Conservation (phyloP, 768 basidiomycete species). For the Pholiota conissans region DNA sequence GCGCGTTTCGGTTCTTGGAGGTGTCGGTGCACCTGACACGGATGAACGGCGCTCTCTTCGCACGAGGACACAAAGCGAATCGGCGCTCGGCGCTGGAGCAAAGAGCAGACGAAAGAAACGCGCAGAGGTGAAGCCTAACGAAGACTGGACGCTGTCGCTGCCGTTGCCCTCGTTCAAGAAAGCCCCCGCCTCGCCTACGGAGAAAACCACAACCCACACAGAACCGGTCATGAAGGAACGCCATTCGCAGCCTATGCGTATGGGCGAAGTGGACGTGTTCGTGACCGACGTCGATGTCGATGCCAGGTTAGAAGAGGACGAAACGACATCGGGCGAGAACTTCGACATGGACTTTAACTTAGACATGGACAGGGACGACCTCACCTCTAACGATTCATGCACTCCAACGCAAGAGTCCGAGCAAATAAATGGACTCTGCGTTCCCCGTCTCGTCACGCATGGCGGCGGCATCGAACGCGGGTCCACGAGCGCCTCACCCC, state of each 20-base stretch:
- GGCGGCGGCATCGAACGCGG: constrained; percentile 17
- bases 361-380: background rate
- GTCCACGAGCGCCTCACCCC: background rate
- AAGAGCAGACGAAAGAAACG: background rate
- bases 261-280: background rate
- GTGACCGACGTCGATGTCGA: background rate
- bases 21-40: background rate
- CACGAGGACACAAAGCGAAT: constrained; percentile 21
- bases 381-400: background rate
- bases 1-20: background rate
- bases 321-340: background rate
- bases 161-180: constrained; percentile 13
- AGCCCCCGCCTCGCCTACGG: background rate
- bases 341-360: background rate
- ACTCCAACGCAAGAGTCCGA: background rate
- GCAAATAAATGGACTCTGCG: constrained; percentile 1
- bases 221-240: background rate
- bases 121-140: background rate
- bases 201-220: background rate
- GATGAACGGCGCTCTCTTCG: background rate
- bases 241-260: background rate
- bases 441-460: constrained; percentile 15
- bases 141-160: constrained; percentile 22
- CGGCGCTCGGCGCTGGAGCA: constrained; percentile 8
- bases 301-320: background rate